Conservation (phyloP, 2,329 filamentous ascomycete genomes). For the Colletotrichum destructivum region DNA sequence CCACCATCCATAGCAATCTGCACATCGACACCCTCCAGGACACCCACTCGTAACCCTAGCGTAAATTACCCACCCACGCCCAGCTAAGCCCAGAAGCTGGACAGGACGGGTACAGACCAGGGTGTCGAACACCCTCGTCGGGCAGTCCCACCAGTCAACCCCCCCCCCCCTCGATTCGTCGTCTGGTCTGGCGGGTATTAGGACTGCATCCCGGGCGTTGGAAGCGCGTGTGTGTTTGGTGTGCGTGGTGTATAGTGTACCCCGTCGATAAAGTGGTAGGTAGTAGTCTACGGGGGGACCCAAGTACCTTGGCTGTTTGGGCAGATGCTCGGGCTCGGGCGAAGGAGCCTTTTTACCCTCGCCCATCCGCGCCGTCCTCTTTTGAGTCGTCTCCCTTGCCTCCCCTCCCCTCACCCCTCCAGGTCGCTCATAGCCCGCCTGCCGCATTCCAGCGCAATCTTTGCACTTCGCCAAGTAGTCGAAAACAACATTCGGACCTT, state of each 20-base stretch:
- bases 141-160: conserved; percentile 39
- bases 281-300: conserved; percentile 34
- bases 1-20: conserved; percentile 14
- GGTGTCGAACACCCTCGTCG: conserved; percentile 23
- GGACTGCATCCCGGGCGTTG: conserved; percentile 35
- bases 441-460: conserved; percentile 37
- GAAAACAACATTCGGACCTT: conserved; percentile 32
- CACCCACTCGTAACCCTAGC: conserved; percentile 40
- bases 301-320: conserved; percentile 24
- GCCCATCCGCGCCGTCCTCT: conserved; percentile 31
- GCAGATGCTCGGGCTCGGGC: conserved; percentile 33
- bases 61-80: conserved; percentile 39
- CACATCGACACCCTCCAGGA: conserved; percentile 33
- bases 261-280: conserved; percentile 18
- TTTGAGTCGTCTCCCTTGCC: conserved; percentile 24
- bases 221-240: conserved; percentile 16
- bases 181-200: conserved; percentile 39
- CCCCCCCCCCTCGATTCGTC: conserved; percentile 29
- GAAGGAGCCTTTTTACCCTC: conserved; percentile 43
- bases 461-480: conserved; percentile 35
- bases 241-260: conserved; percentile 1
- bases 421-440: conserved; percentile 29
- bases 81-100: conserved; percentile 19
- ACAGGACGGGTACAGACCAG: conserved; percentile 29
- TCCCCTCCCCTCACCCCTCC: conserved; percentile 35